These are phyloP conservation scores for Nannochloropsis gaditana DNA, from an alignment of 108 stramenopile species.

Conservation along the genomic window DNA sequence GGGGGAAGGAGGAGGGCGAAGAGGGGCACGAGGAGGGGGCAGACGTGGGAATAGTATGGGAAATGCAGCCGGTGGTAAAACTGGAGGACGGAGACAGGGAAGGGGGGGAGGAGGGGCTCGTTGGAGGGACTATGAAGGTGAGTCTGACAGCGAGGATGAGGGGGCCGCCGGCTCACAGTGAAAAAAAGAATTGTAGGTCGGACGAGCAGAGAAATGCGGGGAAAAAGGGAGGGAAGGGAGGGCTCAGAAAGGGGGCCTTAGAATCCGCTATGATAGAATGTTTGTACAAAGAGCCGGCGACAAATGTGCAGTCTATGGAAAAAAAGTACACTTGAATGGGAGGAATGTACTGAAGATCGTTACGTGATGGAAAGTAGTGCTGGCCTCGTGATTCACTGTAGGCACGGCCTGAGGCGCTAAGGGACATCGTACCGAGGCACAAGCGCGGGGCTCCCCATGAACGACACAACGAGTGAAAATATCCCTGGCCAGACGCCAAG, in stretches of 20 bases:
- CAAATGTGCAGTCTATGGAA: no score
- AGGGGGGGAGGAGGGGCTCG: neutral
- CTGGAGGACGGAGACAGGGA: neutral
- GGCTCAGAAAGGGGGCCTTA: neutral
- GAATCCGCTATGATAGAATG: no score
- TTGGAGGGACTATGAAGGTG: neutral
- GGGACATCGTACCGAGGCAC: no score
- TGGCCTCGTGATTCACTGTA: no score
- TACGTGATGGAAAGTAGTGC: no score
- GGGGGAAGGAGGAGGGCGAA: neutral
- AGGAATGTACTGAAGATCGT: no score
- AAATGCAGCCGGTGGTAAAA: neutral
- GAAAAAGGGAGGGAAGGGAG: neutral
- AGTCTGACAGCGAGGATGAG: neutral
- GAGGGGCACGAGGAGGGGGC: neutral
- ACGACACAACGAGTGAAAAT: no score
- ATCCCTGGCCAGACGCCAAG: no score
- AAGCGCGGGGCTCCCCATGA: no score
- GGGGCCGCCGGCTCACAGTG: neutral
- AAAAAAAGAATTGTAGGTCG: neutral
- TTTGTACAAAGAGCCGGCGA: no score
- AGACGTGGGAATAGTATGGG: neutral
- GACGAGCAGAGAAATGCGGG: neutral
- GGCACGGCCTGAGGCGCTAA: no score
- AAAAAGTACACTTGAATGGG: no score